Evolutionary conservation across 495 filamentous ascomycete species (phyloP), one percentile per base, ranked within the genome.

Genomic region (Xylaria intraflava): DNA sequence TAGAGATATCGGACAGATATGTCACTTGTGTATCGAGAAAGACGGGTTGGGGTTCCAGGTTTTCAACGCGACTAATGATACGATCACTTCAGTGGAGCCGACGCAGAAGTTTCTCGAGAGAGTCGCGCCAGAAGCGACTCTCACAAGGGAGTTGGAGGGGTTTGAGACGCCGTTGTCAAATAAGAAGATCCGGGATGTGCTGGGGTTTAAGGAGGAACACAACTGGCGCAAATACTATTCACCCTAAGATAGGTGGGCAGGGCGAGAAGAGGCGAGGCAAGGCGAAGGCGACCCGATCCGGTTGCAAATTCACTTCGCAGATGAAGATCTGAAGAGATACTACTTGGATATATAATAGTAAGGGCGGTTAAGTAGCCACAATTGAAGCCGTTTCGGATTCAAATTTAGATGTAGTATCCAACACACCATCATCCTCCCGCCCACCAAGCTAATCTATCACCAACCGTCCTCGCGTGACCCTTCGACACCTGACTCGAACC

Each of bases 51-150:
- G 78, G 1, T 83, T 82, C 49, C 78, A 83, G 59, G 64, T 82
- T 0, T 83, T 84, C 68, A 84, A 84, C 61, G 80, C 78, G 33
- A 78, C 76, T 3, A 84, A 83, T 61, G 74, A 80, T 66, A 76
- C 73, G 6, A 82, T 81, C 30, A 82, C 80, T 6, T 65, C 71
- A 2, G 69, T 51, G 46, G 58, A 60, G 12, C 11, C 31, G 12
- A 35, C 31, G 3, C 31, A 3, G 42, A 45, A 27, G 23, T 16
- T 16, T 10, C 8, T 30, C 0, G 27, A 17, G 10, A 31, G 22
- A 10, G 9, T 11, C 14, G 29, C 17, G 1, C 44, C 24, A 3
- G 44, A 30, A 22, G 6, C 10, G 6, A 12, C 10, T 1, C 12
- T 35, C 9, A 46, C 19, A 22, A 62, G 78, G 43, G 70, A 79